Evolutionary conservation across 192 early-diverging fungal species (phyloP).

Genomic region (Neocallimastix lanati): DNA sequence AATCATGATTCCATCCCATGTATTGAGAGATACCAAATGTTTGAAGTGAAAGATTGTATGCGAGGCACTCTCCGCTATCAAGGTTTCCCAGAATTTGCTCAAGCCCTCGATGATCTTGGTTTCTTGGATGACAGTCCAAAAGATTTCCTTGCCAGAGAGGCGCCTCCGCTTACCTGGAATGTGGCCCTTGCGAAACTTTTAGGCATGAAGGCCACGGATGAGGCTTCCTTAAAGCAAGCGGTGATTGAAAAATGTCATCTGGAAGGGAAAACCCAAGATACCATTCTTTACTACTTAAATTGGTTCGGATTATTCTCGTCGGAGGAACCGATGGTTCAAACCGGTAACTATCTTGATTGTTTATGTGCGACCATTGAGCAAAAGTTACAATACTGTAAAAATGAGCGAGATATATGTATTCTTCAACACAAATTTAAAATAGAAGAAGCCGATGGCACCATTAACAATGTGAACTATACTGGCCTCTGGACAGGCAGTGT

Average conservation of each 20-base stretch:
- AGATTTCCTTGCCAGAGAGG: slow-evolving; percentile 37
- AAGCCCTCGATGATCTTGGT: slow-evolving; percentile 81
- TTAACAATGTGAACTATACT: slow-evolving; percentile 71
- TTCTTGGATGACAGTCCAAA: slow-evolving; percentile 63
- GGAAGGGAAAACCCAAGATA: slow-evolving; percentile 10
- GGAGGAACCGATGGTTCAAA: slow-evolving; percentile 35
- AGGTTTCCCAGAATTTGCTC: slow-evolving; percentile 91
- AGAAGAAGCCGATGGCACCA: slow-evolving; percentile 64
- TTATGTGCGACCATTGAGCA: slow-evolving; percentile 90
- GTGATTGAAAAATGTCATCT: slow-evolving; percentile 48
- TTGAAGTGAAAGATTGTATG: slow-evolving; percentile 74
- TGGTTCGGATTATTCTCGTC: slow-evolving; percentile 80
- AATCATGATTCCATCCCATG: slow-evolving; percentile 96
- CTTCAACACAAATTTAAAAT: slow-evolving; percentile 94
- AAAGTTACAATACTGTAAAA: slow-evolving; percentile 81
- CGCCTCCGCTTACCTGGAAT: slow-evolving; percentile 22
- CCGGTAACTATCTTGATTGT: slow-evolving; percentile 71
- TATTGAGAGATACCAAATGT: slow-evolving; percentile 83
- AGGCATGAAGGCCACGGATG: slow-evolving; percentile 5
- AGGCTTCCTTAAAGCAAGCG: slow-evolving; percentile 28
- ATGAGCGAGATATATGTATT: slow-evolving; percentile 92
- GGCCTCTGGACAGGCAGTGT: slow-evolving; percentile 82
- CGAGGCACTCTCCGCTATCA: slow-evolving; percentile 89
- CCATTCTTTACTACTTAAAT: slow-evolving; percentile 20
- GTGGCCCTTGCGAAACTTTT: slow-evolving; percentile 45